Base-by-base conservation (phyloP, 768 basidiomycete genomes). In the Amanita inopinata region DNA sequence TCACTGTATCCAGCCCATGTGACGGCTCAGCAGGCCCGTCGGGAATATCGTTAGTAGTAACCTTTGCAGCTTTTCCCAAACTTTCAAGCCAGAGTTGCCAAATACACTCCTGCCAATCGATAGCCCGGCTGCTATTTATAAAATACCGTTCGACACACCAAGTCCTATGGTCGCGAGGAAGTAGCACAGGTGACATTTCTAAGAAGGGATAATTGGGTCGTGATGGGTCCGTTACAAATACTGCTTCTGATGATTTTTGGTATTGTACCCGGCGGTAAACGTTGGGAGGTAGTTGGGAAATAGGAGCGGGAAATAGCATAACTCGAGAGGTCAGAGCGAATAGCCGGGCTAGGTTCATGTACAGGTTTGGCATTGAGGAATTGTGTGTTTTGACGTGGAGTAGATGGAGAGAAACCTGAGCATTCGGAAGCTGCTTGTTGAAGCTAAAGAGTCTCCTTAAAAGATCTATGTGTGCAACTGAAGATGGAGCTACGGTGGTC, bases 61-160 rank as follows among this genome's bases (percentile, higher is more conserved):
- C 27, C 11, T 23, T 42, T 8, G 30, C n/a, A 10, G 41, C 41
- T 24, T 55, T 56, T 7, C 78, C 78, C 25, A 66, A 68, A 42
- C 63, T 69, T 43, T 76, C 71, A 19, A 81, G 63, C 63, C 73
- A 73, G 44, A 80, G 46, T 50, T 77, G 74, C 79, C 80, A 83
- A 10, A 81, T 56, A 53, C 80, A 83, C 45, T 78, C 75, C 24
- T 68, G 62, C 80, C 80, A 83, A 45, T 80, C 76, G 3, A 64
- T 56, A 1, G 50, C 46, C 15, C 77, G 74, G 17, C 70, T 66
- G 24, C 59, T 56, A 34, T 59, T 54, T 12, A 68, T 49, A 46
- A 75, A 72, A 43, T 70, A 62, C 27, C 78, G 68, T 45, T 81
- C 79, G 1, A 72, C 67, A 49, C 80, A 83, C 80, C 80, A 83